phyloP scores from a whole-genome alignment of 805 yeast genomes.

The Torulaspora delbrueckii region DNA sequence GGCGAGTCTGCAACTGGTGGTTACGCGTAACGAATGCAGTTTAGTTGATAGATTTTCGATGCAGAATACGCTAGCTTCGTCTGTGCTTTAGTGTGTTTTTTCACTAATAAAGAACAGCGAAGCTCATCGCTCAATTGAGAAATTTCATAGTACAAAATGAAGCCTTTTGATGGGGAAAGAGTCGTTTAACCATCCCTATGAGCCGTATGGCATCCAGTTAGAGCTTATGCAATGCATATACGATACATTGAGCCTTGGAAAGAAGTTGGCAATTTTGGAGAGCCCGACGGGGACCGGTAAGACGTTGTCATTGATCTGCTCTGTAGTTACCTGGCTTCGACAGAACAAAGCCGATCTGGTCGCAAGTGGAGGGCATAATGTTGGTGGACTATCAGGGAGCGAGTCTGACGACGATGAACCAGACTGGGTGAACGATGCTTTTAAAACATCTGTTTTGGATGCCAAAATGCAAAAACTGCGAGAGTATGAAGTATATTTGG shows the following conservation, averaged over 20 bases:
- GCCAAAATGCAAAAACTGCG: constrained; percentile 24
- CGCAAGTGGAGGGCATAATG: constrained; percentile 7
- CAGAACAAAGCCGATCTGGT: constrained; percentile 38
- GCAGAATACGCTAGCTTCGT: neutral
- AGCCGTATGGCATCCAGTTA: constrained; percentile 74
- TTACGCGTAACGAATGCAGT: neutral
- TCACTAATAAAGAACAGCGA: neutral
- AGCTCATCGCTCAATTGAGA: neutral
- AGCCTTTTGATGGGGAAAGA: neutral
- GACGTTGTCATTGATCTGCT: constrained; percentile 80
- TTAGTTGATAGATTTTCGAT: neutral
- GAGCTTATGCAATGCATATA: constrained; percentile 75
- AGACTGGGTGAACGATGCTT: constrained; percentile 55
- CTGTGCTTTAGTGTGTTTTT: too few relatives aligned
- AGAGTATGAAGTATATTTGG: constrained; percentile 37
- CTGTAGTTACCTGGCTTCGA: constrained; percentile 78
- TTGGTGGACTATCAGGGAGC: constrained; percentile 6
- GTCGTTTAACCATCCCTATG: constrained; percentile 66
- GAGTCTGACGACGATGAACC: constrained; percentile 54
- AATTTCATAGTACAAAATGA: neutral
- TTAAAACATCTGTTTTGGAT: constrained; percentile 27
- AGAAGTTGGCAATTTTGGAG: constrained; percentile 76
- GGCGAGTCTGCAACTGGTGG: neutral
- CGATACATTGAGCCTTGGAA: constrained; percentile 44
- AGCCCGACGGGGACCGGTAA: constrained; percentile 96